Evolutionary conservation across 2,329 filamentous ascomycete species (phyloP).

Genomic region (Stachybotrys elegans): DNA sequence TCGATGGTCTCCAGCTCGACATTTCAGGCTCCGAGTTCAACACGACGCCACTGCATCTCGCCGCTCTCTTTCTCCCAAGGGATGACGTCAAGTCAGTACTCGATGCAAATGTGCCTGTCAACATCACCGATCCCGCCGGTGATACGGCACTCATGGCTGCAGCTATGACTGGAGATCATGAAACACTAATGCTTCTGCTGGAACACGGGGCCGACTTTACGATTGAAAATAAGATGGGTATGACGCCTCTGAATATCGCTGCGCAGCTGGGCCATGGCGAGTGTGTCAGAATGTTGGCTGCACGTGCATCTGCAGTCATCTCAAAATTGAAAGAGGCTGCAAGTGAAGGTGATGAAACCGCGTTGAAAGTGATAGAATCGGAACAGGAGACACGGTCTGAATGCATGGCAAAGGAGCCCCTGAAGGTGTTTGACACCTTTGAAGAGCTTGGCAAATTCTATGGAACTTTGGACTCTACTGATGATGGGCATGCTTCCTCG

Average conservation of each 20-base stretch:
- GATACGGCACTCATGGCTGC: background rate
- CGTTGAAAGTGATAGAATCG: too few relatives aligned
- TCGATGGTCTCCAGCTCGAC: background rate
- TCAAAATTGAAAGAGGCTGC: too few relatives aligned
- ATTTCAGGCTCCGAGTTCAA: background rate
- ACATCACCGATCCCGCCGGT: background rate
- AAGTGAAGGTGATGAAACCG: too few relatives aligned
- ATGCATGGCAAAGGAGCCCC: too few relatives aligned
- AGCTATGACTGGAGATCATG: background rate
- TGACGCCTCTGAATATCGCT: background rate
- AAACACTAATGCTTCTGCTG: background rate
- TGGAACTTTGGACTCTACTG: too few relatives aligned
- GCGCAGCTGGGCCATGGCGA: too few relatives aligned
- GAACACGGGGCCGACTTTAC: background rate
- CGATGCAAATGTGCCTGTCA: background rate
- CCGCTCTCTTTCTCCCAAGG: background rate
- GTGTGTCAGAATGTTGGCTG: too few relatives aligned
- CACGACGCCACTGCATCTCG: background rate
- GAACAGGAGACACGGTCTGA: too few relatives aligned
- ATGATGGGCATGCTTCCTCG: too few relatives aligned
- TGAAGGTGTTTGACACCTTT: too few relatives aligned
- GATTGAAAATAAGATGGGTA: background rate
- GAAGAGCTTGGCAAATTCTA: too few relatives aligned
- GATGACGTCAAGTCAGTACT: background rate
- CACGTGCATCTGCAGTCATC: too few relatives aligned